phyloP scores from a whole-genome alignment of 2,329 filamentous ascomycete species.

The Magnaporthiopsis incrustans region DNA sequence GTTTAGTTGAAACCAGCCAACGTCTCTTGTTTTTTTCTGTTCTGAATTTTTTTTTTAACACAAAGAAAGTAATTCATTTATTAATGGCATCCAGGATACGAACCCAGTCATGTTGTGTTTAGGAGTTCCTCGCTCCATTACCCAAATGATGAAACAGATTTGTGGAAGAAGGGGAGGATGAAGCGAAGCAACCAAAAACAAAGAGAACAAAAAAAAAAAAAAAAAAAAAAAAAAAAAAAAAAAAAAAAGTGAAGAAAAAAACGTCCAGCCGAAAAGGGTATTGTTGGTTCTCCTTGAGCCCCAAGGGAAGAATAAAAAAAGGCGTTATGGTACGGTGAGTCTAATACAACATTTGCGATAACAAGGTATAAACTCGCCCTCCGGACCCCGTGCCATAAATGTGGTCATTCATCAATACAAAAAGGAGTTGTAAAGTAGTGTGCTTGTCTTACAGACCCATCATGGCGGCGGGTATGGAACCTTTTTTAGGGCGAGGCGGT shows the following conservation, averaged over 20 bases:
- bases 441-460: constrained; percentile 12
- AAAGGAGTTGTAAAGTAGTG: constrained; percentile 1
- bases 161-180: constrained; percentile 8
- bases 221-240: constrained; percentile 8
- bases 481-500: constrained; percentile 13
- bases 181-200: too few species aligned
- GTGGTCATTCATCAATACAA: constrained; percentile 4
- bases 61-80: constrained; percentile 18
- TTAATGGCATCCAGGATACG: constrained; percentile 38
- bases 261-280: constrained; percentile 10
- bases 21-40: constrained; percentile 8
- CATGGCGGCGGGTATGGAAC: constrained; percentile 21
- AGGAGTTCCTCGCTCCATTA: constrained; percentile 20
- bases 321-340: constrained; percentile 5
- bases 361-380: constrained; percentile 7
- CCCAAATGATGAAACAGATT: constrained; percentile 10
- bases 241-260: neutral
- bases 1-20: neutral
- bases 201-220: constrained; percentile 9
- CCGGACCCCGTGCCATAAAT: constrained; percentile 1
- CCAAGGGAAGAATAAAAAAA: constrained; percentile 13
- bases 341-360: constrained; percentile 4
- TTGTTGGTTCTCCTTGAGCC: constrained; percentile 13
- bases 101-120: constrained; percentile 39
- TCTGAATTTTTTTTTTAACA: neutral